Conservation (phyloP, 352 stramenopile species). For the Aphanomyces cochlioides region DNA sequence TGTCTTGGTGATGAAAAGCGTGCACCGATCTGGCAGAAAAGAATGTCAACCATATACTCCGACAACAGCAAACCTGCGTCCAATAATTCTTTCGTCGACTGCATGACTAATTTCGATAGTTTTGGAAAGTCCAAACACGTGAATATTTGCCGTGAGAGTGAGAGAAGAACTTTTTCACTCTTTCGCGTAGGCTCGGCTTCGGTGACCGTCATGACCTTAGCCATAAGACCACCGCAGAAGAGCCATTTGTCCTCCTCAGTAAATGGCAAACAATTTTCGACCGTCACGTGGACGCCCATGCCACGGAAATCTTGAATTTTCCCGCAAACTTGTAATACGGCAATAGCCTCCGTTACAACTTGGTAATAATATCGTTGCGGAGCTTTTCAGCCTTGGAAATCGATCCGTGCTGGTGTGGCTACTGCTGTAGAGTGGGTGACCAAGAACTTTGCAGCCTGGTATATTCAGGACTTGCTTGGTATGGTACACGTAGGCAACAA, state of each 20-base stretch:
- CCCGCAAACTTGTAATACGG: slow-evolving; percentile 58
- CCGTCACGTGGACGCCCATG: slow-evolving; percentile 52
- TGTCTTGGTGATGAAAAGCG: slow-evolving; percentile 63
- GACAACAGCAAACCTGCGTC: slow-evolving; percentile 37
- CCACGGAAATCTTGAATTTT: slow-evolving; percentile 57
- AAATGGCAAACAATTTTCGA: slow-evolving; percentile 63
- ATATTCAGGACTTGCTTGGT: slow-evolving; percentile 58
- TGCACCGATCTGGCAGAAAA: slow-evolving; percentile 47
- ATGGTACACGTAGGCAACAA: slow-evolving; percentile 66
- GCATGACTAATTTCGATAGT: slow-evolving; percentile 68
- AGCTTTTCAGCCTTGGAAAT: slow-evolving; percentile 48
- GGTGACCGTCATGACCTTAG: slow-evolving; percentile 71
- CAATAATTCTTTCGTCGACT: slow-evolving; percentile 69
- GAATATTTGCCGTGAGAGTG: slow-evolving; percentile 69
- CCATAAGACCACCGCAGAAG: slow-evolving; percentile 57
- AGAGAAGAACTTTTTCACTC: slow-evolving; percentile 73
- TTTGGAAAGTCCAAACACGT: slow-evolving; percentile 77
- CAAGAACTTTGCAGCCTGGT: slow-evolving; percentile 42
- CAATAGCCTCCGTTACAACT: slow-evolving; percentile 41
- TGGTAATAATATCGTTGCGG: slow-evolving; percentile 57
- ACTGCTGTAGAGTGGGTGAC: slow-evolving; percentile 50
- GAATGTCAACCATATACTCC: not conserved
- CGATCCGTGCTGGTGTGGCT: slow-evolving; percentile 60
- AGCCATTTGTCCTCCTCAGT: slow-evolving; percentile 53
- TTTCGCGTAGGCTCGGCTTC: slow-evolving; percentile 77